Evolutionary conservation across 2,329 filamentous ascomycete genomes (phyloP).

Genomic region (Paraconiothyrium brasiliense): DNA sequence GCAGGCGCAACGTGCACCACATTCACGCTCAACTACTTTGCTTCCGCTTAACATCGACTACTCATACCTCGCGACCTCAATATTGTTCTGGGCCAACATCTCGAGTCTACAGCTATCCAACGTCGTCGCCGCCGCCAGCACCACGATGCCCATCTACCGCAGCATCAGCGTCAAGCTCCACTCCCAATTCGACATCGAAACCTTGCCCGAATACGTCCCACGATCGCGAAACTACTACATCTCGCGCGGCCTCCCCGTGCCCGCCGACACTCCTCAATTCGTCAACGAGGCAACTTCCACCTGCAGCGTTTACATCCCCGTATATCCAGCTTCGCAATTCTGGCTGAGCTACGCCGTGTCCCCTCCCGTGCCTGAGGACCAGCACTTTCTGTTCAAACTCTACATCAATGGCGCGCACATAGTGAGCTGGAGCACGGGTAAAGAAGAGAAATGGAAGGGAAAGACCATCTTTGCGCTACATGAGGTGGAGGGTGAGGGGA

Average conservation of each 20-base stretch:
- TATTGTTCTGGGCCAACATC: not conserved
- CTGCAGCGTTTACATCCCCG: slow-evolving; percentile 48
- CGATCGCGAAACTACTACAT: slow-evolving; percentile 28
- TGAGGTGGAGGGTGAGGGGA: slow-evolving; percentile 42
- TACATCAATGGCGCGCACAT: slow-evolving; percentile 51
- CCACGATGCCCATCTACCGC: slow-evolving; percentile 43
- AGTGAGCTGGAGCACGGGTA: slow-evolving; percentile 56
- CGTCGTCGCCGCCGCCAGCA: not conserved
- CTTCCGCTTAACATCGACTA: not conserved
- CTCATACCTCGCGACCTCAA: not conserved
- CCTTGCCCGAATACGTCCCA: slow-evolving; percentile 51
- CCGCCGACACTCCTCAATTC: slow-evolving; percentile 18
- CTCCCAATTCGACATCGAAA: slow-evolving; percentile 53
- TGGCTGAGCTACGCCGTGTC: slow-evolving; percentile 54
- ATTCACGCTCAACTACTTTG: not conserved
- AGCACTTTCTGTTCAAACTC: slow-evolving; percentile 58
- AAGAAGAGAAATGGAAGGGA: slow-evolving; percentile 54
- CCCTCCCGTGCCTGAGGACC: slow-evolving; percentile 39
- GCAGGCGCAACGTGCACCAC: not conserved
- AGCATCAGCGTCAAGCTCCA: slow-evolving; percentile 53
- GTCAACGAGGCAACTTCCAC: slow-evolving; percentile 39
- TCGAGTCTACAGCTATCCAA: not conserved
- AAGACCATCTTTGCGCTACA: slow-evolving; percentile 58
- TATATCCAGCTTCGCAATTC: slow-evolving; percentile 51
- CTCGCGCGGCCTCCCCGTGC: slow-evolving; percentile 15